Conservation (phyloP, 1,284 basidiomycete species). For the Takashimella koratensis region DNA sequence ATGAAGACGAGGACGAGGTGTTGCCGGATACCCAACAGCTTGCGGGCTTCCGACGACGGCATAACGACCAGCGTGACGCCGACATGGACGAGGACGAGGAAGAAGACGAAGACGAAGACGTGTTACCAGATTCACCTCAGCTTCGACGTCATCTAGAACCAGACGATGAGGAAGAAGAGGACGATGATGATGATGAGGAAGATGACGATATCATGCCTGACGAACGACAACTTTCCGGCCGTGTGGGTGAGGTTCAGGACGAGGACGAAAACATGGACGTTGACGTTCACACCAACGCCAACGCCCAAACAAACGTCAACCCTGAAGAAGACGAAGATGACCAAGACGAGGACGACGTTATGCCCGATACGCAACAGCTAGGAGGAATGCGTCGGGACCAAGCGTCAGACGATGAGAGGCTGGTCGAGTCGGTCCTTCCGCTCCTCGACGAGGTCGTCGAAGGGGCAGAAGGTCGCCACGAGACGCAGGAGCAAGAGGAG, state of each 20-base stretch:
- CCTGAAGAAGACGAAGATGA: not conserved
- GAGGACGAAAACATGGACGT: not conserved
- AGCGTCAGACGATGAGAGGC: not conserved
- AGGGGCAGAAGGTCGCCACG: slow-evolving; percentile 4
- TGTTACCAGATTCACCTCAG: not conserved
- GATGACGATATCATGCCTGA: slow-evolving; percentile 1
- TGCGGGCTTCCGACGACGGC: not conserved
- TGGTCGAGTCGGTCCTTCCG: not conserved
- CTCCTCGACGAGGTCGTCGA: slow-evolving; percentile 4
- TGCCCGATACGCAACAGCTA: not conserved
- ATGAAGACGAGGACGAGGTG: not conserved
- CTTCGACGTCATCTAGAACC: not conserved
- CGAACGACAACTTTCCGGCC: slow-evolving; percentile 1
- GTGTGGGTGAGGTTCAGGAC: not conserved
- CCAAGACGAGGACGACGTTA: not conserved
- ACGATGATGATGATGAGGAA: not conserved
- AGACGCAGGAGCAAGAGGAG: no score
- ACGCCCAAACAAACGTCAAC: not conserved
- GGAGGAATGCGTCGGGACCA: not conserved
- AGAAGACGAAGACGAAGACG: not conserved
- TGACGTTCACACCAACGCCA: not conserved
- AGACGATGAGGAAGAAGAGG: slow-evolving; percentile 1
- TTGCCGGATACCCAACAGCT: not conserved
- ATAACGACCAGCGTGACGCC: not conserved
- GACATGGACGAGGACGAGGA: slow-evolving; percentile 1